Conservation (phyloP, 1,139 yeast species). For the Schizosaccharomyces versatilis region DNA sequence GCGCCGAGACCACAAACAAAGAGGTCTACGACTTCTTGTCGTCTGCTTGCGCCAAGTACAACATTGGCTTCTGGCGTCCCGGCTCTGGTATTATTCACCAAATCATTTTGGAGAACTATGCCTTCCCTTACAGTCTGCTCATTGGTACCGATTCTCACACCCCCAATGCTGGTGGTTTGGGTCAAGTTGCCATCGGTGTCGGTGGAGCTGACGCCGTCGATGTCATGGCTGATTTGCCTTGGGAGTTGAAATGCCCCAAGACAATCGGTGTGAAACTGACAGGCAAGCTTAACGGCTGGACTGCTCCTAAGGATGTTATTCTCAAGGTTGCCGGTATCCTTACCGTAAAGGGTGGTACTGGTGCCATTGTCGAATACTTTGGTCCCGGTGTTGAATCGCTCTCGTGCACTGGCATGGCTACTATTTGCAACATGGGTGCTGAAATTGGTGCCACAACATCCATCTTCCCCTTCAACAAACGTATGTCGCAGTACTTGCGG, state of each 20-base stretch:
- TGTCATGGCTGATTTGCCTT: conserved; percentile 81
- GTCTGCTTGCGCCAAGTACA: conserved; percentile 86
- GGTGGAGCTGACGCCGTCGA: conserved; percentile 99
- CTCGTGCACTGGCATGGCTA: conserved; percentile 98
- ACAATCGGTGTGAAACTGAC: conserved; percentile 90
- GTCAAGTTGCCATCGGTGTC: conserved; percentile 96
- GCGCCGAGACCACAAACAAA: conserved; percentile 83
- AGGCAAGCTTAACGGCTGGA: conserved; percentile 92
- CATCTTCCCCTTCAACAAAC: conserved; percentile 85
- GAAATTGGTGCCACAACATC: conserved; percentile 99
- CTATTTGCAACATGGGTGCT: conserved; percentile 99
- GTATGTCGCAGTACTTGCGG: conserved; percentile 71
- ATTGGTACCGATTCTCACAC: conserved; percentile 98
- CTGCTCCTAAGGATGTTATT: conserved; percentile 95
- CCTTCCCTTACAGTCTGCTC: conserved; percentile 93
- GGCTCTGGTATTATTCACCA: conserved; percentile 98
- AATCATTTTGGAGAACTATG: conserved; percentile 89
- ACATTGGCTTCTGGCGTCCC: conserved; percentile 98
- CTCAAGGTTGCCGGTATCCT: conserved; percentile 88
- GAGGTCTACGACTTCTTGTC: conserved; percentile 93
- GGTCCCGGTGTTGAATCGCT: conserved; percentile 93
- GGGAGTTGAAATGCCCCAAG: conserved; percentile 99
- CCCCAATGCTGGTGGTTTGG: conserved; percentile 98
- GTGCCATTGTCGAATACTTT: conserved; percentile 88
- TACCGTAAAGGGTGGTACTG: conserved; percentile 98